These are phyloP conservation scores for Gloeostereum incarnatum DNA, from an alignment of 768 basidiomycete genomes.

Conservation along the genomic window DNA sequence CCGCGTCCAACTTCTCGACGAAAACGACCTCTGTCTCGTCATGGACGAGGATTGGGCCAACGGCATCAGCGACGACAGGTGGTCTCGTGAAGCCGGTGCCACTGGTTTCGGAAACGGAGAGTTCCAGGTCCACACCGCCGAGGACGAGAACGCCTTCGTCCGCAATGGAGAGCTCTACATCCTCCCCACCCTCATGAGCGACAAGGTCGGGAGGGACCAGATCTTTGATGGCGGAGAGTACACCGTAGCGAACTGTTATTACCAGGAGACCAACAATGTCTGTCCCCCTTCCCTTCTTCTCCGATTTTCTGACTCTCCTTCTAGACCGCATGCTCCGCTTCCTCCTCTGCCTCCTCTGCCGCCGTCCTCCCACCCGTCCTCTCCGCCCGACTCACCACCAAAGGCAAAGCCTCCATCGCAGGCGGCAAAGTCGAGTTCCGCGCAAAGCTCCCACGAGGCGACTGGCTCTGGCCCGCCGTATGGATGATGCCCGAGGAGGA, in stretches of 20 bases:
- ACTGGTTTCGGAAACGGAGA: constrained; percentile 74
- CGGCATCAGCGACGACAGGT: constrained; percentile 37
- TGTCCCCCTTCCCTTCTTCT: too few relatives aligned
- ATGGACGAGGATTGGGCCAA: constrained; percentile 61
- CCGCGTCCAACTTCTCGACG: constrained; percentile 27
- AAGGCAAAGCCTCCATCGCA: constrained; percentile 46
- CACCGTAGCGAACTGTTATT: constrained; percentile 59
- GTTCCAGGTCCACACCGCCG: constrained; percentile 71
- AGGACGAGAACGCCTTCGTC: constrained; percentile 55
- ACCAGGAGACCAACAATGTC: constrained; percentile 30
- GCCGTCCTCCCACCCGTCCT: constrained; percentile 67
- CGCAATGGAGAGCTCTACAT: constrained; percentile 66
- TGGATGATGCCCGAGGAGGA: constrained; percentile 62
- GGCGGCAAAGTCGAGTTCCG: constrained; percentile 48
- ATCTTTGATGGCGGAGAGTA: constrained; percentile 53
- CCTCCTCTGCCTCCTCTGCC: constrained; percentile 28
- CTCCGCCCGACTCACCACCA: constrained; percentile 66
- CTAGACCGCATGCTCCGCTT: constrained; percentile 16
- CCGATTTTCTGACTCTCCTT: too few relatives aligned
- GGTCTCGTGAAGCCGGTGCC: constrained; percentile 62
- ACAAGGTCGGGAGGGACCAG: constrained; percentile 30
- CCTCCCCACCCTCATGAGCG: constrained; percentile 70
- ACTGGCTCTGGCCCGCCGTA: constrained; percentile 51
- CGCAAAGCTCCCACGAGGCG: constrained; percentile 53
- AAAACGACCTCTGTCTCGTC: constrained; percentile 43